These are phyloP conservation scores for Tolypocladium cylindrosporum DNA, from an alignment of 2,329 filamentous ascomycete genomes.

Conservation along the genomic window DNA sequence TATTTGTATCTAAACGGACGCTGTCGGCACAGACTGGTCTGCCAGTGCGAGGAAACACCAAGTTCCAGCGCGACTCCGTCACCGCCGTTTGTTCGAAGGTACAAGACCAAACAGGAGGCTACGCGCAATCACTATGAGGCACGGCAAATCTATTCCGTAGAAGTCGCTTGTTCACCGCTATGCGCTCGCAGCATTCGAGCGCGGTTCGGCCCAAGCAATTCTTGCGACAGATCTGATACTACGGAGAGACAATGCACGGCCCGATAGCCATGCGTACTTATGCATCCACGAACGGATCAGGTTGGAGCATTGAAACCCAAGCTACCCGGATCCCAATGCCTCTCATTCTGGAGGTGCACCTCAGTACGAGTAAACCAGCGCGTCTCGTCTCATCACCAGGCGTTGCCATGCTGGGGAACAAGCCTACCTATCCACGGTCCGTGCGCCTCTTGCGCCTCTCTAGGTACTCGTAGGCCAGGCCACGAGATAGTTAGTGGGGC, in stretches of 20 bases:
- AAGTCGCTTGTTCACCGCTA: not conserved
- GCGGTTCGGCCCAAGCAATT: not conserved
- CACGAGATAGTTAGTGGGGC: not conserved
- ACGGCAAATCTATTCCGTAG: not conserved
- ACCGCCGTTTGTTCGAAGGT: not conserved
- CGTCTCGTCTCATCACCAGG: not conserved
- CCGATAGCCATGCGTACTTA: not conserved
- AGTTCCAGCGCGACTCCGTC: not conserved
- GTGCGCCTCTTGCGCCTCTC: not conserved
- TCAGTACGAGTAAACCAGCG: not conserved
- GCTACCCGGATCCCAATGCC: not conserved
- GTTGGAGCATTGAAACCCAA: not conserved
- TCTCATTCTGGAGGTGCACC: not conserved
- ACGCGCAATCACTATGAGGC: not conserved
- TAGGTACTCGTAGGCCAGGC: not conserved
- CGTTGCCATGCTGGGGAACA: not conserved
- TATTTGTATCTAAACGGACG: not conserved
- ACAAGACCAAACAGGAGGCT: not conserved
- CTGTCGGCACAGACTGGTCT: not conserved
- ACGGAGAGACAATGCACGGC: not conserved
- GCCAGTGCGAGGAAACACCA: not conserved
- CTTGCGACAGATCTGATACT: not conserved
- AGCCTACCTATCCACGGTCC: not conserved
- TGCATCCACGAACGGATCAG: not conserved
- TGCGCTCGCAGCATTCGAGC: not conserved